phyloP scores from a whole-genome alignment of 2,329 filamentous ascomycete species.

The Chaetomiaceae sp. region DNA sequence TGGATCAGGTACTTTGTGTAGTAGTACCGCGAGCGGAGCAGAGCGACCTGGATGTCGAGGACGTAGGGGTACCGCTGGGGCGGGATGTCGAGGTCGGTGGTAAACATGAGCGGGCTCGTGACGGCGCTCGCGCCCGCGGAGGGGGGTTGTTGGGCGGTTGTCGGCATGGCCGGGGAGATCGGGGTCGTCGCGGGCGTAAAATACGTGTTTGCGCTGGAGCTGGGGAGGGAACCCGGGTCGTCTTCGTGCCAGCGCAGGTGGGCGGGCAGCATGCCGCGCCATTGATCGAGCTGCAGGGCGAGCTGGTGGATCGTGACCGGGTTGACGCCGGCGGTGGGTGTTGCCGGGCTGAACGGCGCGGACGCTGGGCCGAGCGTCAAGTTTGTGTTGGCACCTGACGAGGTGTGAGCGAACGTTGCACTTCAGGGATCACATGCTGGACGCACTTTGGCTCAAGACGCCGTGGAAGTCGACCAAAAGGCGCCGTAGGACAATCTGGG shows the following conservation, averaged over 20 bases:
- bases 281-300: slow-evolving; percentile 51
- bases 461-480: slow-evolving; percentile 51
- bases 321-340: slow-evolving; percentile 24
- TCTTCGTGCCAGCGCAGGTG: slow-evolving; percentile 56
- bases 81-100: slow-evolving; percentile 40
- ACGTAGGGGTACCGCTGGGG: slow-evolving; percentile 47
- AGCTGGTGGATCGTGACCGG: slow-evolving; percentile 45
- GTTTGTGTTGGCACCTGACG: neutral
- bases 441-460: slow-evolving; percentile 49
- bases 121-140: slow-evolving; percentile 15
- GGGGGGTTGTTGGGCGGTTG: neutral
- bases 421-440: no score
- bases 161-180: slow-evolving; percentile 25
- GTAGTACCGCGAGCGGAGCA: slow-evolving; percentile 55
- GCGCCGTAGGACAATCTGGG: slow-evolving; percentile 53
- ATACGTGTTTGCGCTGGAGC: slow-evolving; percentile 25
- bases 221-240: slow-evolving; percentile 41
- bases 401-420: no score
- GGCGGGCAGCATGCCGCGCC: slow-evolving; percentile 52
- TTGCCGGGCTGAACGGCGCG: slow-evolving; percentile 10
- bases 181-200: slow-evolving; percentile 22
- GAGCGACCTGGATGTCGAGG: slow-evolving; percentile 52
- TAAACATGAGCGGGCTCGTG: slow-evolving; percentile 38
- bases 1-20: slow-evolving; percentile 55
- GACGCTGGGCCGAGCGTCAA: neutral